Base-by-base conservation (phyloP, 805 yeast species). In the Sugiyamaella floridensis region DNA sequence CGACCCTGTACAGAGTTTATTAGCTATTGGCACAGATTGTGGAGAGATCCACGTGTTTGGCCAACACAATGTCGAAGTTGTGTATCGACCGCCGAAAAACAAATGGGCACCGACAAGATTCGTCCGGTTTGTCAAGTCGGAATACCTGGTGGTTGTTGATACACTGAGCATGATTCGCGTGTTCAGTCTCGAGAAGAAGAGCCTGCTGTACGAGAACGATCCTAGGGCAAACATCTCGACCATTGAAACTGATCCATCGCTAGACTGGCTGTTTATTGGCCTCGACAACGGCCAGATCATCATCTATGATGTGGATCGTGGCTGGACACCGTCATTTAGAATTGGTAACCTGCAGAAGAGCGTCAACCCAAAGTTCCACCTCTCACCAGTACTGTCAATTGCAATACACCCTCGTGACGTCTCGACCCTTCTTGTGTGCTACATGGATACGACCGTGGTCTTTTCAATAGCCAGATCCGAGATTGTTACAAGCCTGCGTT, bases 371-470 rank as follows among this genome's bases (percentile, higher is more conserved):
- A 76, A 76, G 48, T 82, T 78, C 42, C 74, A 77, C 15, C 58
- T 78, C 55, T 82, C 89, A 0, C 81, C 86, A 0, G 93, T 89
- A 1, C 64, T 79, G 1, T 73, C 83, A 0, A 68, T 93, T 2
- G 80, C 81, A 56, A 76, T 95, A 78, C 93, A 88, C 63, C 99
- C 99, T 4, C 76, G 97, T 57, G 97, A 93, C 65, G 74, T 89
- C 7, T 92, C 96, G 0, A 75, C 85, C 0, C 55, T 93, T 2
- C 73, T 93, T 57, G 78, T 93, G 9, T 80, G 89, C 0, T 93
- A 90, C 66, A 71, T 79, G 3, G 80, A 80, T 52, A 74, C 81
- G 45, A 89, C 90, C 0, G 78, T 89, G 0, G 71, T 81, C 2
- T 92, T 83, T 67, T 83, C 87, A 0, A 59, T 93, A 32, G 73